Evolutionary conservation across 768 basidiomycete genomes (phyloP), one percentile per base, ranked within the genome.

Genomic region (Crassisporium funariophilum): DNA sequence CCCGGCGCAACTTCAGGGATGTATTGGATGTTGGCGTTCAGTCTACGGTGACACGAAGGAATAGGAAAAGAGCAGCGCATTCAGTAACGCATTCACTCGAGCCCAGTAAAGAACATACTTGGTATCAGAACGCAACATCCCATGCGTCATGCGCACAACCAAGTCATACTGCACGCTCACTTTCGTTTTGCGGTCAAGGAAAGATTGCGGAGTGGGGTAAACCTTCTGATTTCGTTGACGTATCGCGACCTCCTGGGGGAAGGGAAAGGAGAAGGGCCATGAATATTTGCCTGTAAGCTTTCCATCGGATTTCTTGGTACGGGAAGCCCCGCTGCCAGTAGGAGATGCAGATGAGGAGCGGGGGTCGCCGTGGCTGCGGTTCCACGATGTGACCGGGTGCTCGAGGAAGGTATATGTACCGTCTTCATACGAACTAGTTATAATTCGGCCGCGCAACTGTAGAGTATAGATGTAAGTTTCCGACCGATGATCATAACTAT

Each of bases 211-310:
- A 19, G 64, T 49, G 6, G 61, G 52, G 19, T 54, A 60, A 12
- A 50, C 36, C 9, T 27, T 40, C 19, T 40, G 34, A n/a, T 39
- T 40, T 3, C 31, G 48, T 5, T 53, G 51, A 0, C 53, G 39
- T 15, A 66, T 41, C 10, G 53, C 53, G 6, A 65, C 60, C 29
- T 63, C 59, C 12, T 56, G 58, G 10, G 74, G 73, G 51, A 74
- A 66, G 3, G 64, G 49, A 45, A 76, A 66, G 4, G 68, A 65
- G 46, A 74, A 73, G 5, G 70, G 67, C 68, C 71, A 73, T 1
- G 54, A 56, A 42, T 71, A 72, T 20, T 59, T 55, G 16, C 74
- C 73, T 0, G 59, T 55, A 17, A 68, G 46, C 53, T 67, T 71
- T 7, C 66, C 66, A 17, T 67, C 60, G 38, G 57, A 65, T 41